These are phyloP conservation scores for Vigna radiata DNA, from an alignment of 306 rosid genomes.

Conservation along the genomic window DNA sequence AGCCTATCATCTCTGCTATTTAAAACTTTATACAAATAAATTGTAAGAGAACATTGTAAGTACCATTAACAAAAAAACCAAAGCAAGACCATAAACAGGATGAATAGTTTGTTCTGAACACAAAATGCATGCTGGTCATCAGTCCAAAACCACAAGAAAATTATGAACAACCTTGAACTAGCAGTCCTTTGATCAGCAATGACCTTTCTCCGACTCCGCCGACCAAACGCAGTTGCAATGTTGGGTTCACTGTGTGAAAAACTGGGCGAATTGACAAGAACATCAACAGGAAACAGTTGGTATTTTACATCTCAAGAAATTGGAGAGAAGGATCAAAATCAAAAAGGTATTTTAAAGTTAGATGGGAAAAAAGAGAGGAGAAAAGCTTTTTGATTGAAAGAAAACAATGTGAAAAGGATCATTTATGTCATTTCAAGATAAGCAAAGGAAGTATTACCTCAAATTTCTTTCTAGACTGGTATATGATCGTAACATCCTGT, in stretches of 20 bases:
- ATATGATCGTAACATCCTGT: conserved; percentile 78
- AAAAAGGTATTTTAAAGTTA: conserved; percentile 32
- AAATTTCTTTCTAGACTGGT: conserved; percentile 70
- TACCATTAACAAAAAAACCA: conserved; percentile 19
- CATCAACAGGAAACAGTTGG: conserved; percentile 54
- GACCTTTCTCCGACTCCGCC: conserved; percentile 88
- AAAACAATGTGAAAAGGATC: conserved; percentile 20
- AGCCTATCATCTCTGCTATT: conserved; percentile 21
- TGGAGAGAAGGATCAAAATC: conserved; percentile 24
- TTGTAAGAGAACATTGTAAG: conserved; percentile 2
- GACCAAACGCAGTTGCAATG: conserved; percentile 94
- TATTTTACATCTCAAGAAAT: conserved; percentile 39
- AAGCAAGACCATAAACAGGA: conserved; percentile 38
- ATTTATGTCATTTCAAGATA: conserved; percentile 15
- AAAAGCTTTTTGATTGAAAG: conserved; percentile 17
- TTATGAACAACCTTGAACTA: conserved; percentile 84
- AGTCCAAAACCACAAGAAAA: conserved; percentile 40
- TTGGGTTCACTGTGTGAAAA: conserved; percentile 98
- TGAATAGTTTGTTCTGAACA: background rate
- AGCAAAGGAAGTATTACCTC: conserved; percentile 57
- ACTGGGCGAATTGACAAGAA: conserved; percentile 70
- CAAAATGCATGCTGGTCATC: conserved; percentile 39
- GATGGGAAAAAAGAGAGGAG: conserved; percentile 4
- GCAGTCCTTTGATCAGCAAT: conserved; percentile 98
- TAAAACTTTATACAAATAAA: conserved; percentile 14